Base-by-base conservation (phyloP, 129 eudicot genomes). In the Oenanthe sinensis region DNA sequence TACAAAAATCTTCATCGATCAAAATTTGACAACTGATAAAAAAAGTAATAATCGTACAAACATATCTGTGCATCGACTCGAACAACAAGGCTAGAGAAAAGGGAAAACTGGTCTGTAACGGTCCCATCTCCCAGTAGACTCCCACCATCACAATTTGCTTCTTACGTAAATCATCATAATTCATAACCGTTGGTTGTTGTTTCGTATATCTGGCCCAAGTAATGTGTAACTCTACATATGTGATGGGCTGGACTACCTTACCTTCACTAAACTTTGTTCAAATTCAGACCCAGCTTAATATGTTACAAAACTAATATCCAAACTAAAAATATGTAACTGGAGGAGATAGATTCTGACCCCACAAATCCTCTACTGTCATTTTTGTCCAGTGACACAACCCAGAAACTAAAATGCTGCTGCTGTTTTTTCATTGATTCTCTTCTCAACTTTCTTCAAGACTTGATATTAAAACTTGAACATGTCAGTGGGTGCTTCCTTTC, bases 401-500 rank as follows among this genome's bases (percentile, higher is more conserved):
- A 48, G 49, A 80, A 40, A 6, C 6, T 1, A 75, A 71, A 40
- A 42, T 43, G 15, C 22, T 65, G 78, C 43, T 65, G 78, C 43
- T 81, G 37, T 68, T 20, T 44, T 16, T 22, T 4, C 63, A 46
- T 77, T 26, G 40, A 17, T 48, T 44, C 75, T 44, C 77, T 79
- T 67, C 8, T 45, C 78, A 72, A 46, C 11, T n/a, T 48, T 52
- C 49, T 50, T 14, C 76, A 70, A 65, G 45, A 33, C 15, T 30
- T 33, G 36, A 17, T 14, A 39, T 44, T 43, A 69, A 26, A 80
- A 14, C 8, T 20, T 58, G 42, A 49, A 77, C 82, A 87, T 86
- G 89, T 84, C 87, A 78, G 82, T 87, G 16, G 79, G 91, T 16
- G 81, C 89, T 72, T 80, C 89, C 13, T n/a, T 84, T 76, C 49